phyloP scores from a whole-genome alignment of 2,329 filamentous ascomycete species.

The Diplodia sapinea region DNA sequence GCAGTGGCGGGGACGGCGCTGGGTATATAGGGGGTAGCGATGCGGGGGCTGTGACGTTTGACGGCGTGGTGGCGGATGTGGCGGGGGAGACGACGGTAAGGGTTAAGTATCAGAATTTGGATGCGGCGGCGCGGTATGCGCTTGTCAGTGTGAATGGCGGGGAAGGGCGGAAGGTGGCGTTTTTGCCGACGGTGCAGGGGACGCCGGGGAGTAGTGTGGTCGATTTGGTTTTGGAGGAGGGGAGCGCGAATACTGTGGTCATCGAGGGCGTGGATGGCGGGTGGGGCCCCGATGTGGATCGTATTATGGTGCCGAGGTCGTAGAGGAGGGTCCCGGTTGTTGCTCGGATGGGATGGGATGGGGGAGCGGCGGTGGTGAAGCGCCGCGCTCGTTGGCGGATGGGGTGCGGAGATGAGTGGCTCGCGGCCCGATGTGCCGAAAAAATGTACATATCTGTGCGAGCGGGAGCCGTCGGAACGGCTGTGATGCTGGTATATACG shows the following conservation, averaged over 20 bases:
- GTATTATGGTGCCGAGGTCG: slow-evolving; percentile 59
- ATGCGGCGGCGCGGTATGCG: slow-evolving; percentile 59
- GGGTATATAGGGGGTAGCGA: slow-evolving; percentile 55
- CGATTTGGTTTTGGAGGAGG: slow-evolving; percentile 56
- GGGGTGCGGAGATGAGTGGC: too few species aligned
- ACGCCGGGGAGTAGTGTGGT: slow-evolving; percentile 56
- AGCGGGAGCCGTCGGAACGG: too few species aligned
- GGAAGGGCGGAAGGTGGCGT: slow-evolving; percentile 57
- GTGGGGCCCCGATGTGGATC: slow-evolving; percentile 61
- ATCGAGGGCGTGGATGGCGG: slow-evolving; percentile 51
- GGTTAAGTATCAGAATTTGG: slow-evolving; percentile 64
- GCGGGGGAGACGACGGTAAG: slow-evolving; percentile 59
- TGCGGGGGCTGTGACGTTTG: slow-evolving; percentile 61
- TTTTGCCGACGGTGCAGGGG: slow-evolving; percentile 57
- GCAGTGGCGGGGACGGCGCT: slow-evolving; percentile 57
- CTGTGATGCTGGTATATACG: too few species aligned
- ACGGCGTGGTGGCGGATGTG: slow-evolving; percentile 51
- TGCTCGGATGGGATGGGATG: too few species aligned
- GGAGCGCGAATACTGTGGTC: slow-evolving; percentile 59
- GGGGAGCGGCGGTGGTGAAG: not conserved
- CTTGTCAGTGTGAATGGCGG: slow-evolving; percentile 63
- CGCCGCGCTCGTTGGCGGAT: not conserved
- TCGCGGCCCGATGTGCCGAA: too few species aligned
- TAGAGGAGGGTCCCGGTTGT: slow-evolving; percentile 33
- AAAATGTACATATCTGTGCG: too few species aligned